A percentile compares a stretch with the other conserved stretches of the same genome.
Conservation (phyloP, 441 rosid genomes). For the Eutrema salsugineum region DNA sequence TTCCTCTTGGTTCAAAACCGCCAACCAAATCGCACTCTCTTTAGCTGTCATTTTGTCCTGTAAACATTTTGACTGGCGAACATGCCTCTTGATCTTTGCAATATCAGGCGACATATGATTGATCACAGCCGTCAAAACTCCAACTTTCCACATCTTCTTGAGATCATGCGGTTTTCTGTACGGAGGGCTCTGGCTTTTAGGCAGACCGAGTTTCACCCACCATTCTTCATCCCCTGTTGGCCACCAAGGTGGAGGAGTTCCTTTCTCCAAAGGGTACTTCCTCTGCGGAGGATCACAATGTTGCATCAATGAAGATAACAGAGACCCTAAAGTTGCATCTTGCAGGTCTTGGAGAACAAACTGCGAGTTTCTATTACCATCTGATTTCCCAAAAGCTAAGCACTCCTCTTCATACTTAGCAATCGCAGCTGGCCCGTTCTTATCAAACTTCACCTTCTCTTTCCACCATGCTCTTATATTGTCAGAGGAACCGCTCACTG, state of each 20-base stretch:
- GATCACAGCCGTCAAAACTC: slow-evolving; percentile 95
- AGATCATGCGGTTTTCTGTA: slow-evolving; percentile 96
- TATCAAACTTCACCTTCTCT: slow-evolving; percentile 97
- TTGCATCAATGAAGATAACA: slow-evolving; percentile 95
- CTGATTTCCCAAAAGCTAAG: slow-evolving; percentile 58
- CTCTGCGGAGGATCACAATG: slow-evolving; percentile 99
- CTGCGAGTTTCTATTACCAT: slow-evolving; percentile 59
- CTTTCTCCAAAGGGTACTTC: slow-evolving; percentile 93
- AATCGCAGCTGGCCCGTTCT: slow-evolving; percentile 96
- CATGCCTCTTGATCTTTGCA: slow-evolving; percentile 88
- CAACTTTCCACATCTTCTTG: slow-evolving; percentile 99
- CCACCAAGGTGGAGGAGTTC: slow-evolving; percentile 99
- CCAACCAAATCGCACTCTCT: slow-evolving; percentile 98
- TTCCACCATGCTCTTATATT: slow-evolving; percentile 99
- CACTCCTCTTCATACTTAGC: slow-evolving; percentile 83
- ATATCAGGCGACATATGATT: slow-evolving; percentile 97
- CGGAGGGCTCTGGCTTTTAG: slow-evolving; percentile 69
- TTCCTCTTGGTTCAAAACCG: slow-evolving; percentile 85
- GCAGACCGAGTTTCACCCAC: slow-evolving; percentile 77
- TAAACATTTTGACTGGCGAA: slow-evolving; percentile 95
- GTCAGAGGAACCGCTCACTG: slow-evolving; percentile 92
- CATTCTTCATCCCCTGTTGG: slow-evolving; percentile 91
- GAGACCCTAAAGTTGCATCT: slow-evolving; percentile 95
- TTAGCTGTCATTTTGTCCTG: slow-evolving; percentile 99
- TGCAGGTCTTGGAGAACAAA: slow-evolving; percentile 85